phyloP scores from a whole-genome alignment of 1,284 basidiomycete species.

The Leccinum pachyderme region DNA sequence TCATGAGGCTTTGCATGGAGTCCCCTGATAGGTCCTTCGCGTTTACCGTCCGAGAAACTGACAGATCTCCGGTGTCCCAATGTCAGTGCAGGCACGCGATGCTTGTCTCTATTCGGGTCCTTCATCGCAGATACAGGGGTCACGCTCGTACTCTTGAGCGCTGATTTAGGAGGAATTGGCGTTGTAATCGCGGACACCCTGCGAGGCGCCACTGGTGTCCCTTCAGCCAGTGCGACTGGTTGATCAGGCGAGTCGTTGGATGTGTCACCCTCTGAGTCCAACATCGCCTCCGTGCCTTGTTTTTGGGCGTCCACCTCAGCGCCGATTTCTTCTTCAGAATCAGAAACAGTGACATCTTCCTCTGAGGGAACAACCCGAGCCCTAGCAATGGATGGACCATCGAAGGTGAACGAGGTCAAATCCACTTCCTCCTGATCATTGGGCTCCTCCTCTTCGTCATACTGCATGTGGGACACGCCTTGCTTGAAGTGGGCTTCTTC shows the following conservation, averaged over 20 bases:
- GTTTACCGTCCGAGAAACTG: constrained; percentile 91
- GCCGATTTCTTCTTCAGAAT: constrained; percentile 44
- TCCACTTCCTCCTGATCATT: constrained; percentile 64
- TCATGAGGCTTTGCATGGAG: constrained; percentile 42
- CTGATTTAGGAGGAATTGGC: constrained; percentile 53
- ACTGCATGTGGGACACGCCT: constrained; percentile 53
- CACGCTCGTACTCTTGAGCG: constrained; percentile 35
- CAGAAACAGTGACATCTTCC: constrained; percentile 41
- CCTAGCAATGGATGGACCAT: constrained; percentile 50
- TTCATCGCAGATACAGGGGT: constrained; percentile 38
- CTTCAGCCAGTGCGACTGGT: constrained; percentile 8
- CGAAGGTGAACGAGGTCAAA: constrained; percentile 70
- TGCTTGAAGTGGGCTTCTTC: constrained; percentile 33
- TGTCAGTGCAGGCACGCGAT: constrained; percentile 51
- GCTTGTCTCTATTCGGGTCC: constrained; percentile 42
- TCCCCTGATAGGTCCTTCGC: constrained; percentile 78
- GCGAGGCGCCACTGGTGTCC: constrained; percentile 38
- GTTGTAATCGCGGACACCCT: constrained; percentile 58
- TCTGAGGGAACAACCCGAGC: constrained; percentile 42
- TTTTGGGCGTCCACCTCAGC: constrained; percentile 1
- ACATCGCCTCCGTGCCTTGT: constrained; percentile 32
- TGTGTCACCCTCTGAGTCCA: constrained; percentile 44
- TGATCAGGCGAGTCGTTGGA: constrained; percentile 14
- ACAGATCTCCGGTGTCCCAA: constrained; percentile 72
- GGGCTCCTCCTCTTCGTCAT: constrained; percentile 39